phyloP scores from a whole-genome alignment of 345 rosid species.

The Acer yangbiense region DNA sequence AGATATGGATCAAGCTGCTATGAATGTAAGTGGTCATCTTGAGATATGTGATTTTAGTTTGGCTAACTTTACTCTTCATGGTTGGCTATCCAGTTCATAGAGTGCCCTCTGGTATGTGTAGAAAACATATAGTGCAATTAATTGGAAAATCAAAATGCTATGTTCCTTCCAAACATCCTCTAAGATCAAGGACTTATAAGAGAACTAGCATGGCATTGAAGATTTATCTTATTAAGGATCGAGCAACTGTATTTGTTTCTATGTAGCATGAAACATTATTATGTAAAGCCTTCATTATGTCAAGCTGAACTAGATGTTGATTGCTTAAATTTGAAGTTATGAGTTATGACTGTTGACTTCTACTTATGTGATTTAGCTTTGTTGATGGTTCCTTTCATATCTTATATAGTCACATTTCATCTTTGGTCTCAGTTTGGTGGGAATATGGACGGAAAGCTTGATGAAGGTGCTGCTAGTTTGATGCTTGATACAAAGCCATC shows the following conservation, averaged over 20 bases:
- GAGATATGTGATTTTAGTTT: conserved; percentile 16
- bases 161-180: background rate
- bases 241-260: background rate
- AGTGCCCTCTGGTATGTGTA: background rate
- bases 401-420: conserved; percentile 15
- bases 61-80: conserved; percentile 6
- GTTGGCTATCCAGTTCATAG: background rate
- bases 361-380: background rate
- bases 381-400: background rate
- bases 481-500: conserved; percentile 93
- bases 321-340: background rate
- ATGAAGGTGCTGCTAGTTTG: conserved; percentile 88
- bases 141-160: background rate
- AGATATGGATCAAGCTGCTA: conserved; percentile 70
- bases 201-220: background rate
- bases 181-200: background rate
- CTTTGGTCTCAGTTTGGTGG: conserved; percentile 63
- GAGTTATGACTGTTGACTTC: background rate
- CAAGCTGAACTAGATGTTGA: background rate
- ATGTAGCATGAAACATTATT: background rate
- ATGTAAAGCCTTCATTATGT: background rate
- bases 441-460: conserved; percentile 79
- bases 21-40: conserved; percentile 54
- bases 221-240: background rate
- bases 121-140: background rate